Base-by-base conservation (phyloP, 2,329 filamentous ascomycete species). In the Exophiala lecanii-corni region DNA sequence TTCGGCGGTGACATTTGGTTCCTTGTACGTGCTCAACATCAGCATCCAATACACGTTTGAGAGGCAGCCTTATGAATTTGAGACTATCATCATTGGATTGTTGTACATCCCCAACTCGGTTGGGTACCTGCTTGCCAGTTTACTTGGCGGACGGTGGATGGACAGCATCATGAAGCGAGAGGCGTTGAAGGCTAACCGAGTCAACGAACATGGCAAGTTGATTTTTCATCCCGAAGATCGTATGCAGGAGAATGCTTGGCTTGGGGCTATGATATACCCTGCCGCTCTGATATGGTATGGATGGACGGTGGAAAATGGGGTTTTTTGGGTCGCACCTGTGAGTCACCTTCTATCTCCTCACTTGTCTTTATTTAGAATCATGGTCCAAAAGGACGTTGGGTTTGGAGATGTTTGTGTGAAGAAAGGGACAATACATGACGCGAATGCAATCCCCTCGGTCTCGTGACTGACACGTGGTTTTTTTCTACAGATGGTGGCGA, bases 161-260 rank as follows among this genome's bases (percentile, higher is more conserved):
- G 87, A 94, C 60, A 66, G 64, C 13, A 91, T 92, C 63, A 92
- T 92, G 87, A 72, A 77, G 21, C 76, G 84, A 15, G 82, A 87
- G 62, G 87, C 87, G 1, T 69, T 67, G n/a, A 81, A 74, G 50
- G 84, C 83, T 0, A 78, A 78, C 9, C 72, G 85, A 17, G 84
- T 82, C 55, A 84, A 87, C 53, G 74, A 73, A 25, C 64, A 76
- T 26, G 86, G 85, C 10, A 75, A 74, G 45, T 68, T 87, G 15
- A 67, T 86, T 7, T 84, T 79, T 57, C 70, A 79, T 2, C 87
- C 87, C 0, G 87, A 92, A 64, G 87, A 94, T 61, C 76, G 87
- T 9, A 86, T 92, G 78, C 73, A 81, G 32, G 84, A 91, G 59
- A 92, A 94, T 59, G 83, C 84, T 2, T 91, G 82, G 82, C 63